Base-by-base conservation (phyloP, 805 yeast species). In the Helenozyma baotianmanensis region DNA sequence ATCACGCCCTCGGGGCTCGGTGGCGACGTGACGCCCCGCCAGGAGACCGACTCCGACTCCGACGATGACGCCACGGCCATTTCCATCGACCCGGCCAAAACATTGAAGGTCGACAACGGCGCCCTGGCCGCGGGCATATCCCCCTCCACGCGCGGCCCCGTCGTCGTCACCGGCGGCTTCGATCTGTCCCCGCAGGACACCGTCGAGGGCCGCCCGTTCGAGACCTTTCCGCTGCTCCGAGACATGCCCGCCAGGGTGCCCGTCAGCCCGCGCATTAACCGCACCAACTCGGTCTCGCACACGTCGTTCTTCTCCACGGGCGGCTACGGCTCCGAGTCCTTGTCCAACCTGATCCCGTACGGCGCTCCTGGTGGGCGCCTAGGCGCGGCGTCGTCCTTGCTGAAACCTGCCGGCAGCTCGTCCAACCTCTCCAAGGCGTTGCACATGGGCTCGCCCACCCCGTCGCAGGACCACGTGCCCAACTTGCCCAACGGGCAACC, bases 291-390 rank as follows among this genome's bases (percentile, higher is more conserved):
- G 9, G 51, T 61, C 18, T 52, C 64, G 7, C 70, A 66, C 42
- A 53, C 66, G 23, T 62, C 68, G 14, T 65, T 64, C 37, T 47
- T 55, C 31, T 50, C 58, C 32, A 42, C 49, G 15, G 57, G 55
- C 12, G 59, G 59, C 32, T 56, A 58, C 39, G 60, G 60, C 16
- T 47, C 53, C 24, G 72, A 67, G 38, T 61, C 66, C 38, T 62
- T 80, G 43, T 74, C 83, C 4, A 64, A 76, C 15, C 68, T 76
- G 24, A 80, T 81, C 30, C 88, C 88, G 1, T 81, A 80, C 54
- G 68, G 81, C 6, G 86, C 78, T 2, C 88, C 88, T 1, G 84
- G 84, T 15, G 81, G 83, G 7, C 69, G 59, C 28, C 30, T 30
- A 10, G 24, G 33, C n/a, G 24, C 31, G 16, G 13, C 18, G 27